These are phyloP conservation scores for Strobilomyces confusus DNA, from an alignment of 768 basidiomycete genomes.

Conservation along the genomic window DNA sequence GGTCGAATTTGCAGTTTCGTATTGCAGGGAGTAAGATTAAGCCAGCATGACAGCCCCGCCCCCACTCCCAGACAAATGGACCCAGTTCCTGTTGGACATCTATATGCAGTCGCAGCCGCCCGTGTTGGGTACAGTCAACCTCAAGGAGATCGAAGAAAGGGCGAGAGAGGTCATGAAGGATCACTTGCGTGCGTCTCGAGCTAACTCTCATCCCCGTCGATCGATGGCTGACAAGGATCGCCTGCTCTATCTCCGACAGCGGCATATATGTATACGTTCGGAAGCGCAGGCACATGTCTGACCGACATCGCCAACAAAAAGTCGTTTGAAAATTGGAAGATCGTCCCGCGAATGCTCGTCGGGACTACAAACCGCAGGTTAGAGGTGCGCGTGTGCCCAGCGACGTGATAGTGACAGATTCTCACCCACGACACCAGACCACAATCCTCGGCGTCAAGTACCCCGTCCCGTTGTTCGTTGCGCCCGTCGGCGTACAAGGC, in stretches of 20 bases:
- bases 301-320: conserved; percentile 66
- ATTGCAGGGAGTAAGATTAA: too few species aligned
- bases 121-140: conserved; percentile 53
- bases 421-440: conserved; percentile 39
- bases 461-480: conserved; percentile 58
- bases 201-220: not conserved
- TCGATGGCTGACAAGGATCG: not conserved
- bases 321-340: conserved; percentile 62
- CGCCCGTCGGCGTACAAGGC: conserved; percentile 77
- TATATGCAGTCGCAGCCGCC: conserved; percentile 19
- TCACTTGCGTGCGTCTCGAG: conserved; percentile 42
- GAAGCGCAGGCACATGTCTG: conserved; percentile 67
- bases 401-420: too few species aligned
- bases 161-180: conserved; percentile 62
- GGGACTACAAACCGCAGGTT: conserved; percentile 54
- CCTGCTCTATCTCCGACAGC: conserved; percentile 31
- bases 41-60: conserved; percentile 9
- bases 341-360: conserved; percentile 79
- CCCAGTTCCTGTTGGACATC: conserved; percentile 20
- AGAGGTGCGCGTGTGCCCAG: conserved; percentile 40
- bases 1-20: too few species aligned
- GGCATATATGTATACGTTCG: conserved; percentile 73
- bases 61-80: conserved; percentile 25
- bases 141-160: conserved; percentile 61
- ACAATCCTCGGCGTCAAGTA: conserved; percentile 68